Percentiles rank a stretch among this genome's conserved stretches.
These are phyloP conservation scores for Amorphotheca resinae DNA, from an alignment of 495 filamentous ascomycete genomes.

Conservation along the genomic window DNA sequence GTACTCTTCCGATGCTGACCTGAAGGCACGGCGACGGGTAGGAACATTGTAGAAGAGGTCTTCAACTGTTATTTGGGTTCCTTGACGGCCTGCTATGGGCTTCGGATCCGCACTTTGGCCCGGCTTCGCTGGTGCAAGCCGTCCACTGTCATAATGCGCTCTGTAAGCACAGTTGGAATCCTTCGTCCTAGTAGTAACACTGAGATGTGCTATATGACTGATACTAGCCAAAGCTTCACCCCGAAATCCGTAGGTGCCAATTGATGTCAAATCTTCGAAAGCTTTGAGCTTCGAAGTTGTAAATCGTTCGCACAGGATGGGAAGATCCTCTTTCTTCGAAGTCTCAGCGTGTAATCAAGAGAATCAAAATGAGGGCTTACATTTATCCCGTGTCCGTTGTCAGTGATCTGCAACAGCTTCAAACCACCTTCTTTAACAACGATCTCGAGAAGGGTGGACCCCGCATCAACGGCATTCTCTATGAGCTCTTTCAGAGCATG, in stretches of 20 bases:
- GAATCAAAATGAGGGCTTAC: slow-evolving; percentile 33
- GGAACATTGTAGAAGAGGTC: slow-evolving; percentile 97
- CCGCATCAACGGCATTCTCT: slow-evolving; percentile 95
- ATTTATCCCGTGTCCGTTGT: slow-evolving; percentile 95
- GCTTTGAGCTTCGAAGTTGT: slow-evolving; percentile 93
- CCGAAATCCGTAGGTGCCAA: slow-evolving; percentile 93
- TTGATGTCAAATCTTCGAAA: slow-evolving; percentile 86
- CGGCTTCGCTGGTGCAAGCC: slow-evolving; percentile 76
- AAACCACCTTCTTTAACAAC: slow-evolving; percentile 93
- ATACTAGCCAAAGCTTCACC: slow-evolving; percentile 97
- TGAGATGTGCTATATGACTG: slow-evolving; percentile 94
- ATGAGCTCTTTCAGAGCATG: slow-evolving; percentile 96
- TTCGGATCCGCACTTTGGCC: slow-evolving; percentile 83
- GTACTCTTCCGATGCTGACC: slow-evolving; percentile 89
- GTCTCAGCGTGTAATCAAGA: slow-evolving; percentile 9
- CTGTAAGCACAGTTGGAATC: slow-evolving; percentile 83
- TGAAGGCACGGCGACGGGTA: slow-evolving; percentile 76
- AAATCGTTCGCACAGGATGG: slow-evolving; percentile 91
- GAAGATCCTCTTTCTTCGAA: slow-evolving; percentile 68
- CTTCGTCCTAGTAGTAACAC: slow-evolving; percentile 85
- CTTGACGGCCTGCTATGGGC: slow-evolving; percentile 77
- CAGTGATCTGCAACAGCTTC: slow-evolving; percentile 92
- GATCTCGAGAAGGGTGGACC: slow-evolving; percentile 83
- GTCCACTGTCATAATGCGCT: slow-evolving; percentile 77
- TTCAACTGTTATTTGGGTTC: slow-evolving; percentile 95